A percentile compares a stretch with the other conserved stretches of the same genome.
Conservation (phyloP, 768 basidiomycete species). For the Collybiopsis luxurians region DNA sequence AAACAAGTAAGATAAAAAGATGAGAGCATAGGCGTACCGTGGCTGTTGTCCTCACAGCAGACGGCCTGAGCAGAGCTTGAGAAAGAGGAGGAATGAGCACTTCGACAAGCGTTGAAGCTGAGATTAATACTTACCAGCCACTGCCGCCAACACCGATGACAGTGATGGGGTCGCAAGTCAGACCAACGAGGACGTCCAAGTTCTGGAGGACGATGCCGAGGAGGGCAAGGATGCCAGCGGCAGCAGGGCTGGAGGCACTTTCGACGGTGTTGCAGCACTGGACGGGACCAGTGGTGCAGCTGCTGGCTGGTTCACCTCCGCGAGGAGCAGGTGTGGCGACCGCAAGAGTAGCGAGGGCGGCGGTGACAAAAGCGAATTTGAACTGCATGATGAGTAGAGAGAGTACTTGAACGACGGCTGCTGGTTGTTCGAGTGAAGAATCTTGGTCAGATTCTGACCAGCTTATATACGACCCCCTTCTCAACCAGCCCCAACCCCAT, state of each 20-base stretch:
- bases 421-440: conserved; percentile 4
- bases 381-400: conserved; percentile 6
- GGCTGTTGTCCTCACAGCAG: background rate
- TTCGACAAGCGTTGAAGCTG: too few species aligned
- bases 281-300: background rate
- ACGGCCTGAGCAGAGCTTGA: background rate
- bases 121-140: background rate
- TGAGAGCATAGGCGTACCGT: background rate
- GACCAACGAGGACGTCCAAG: background rate
- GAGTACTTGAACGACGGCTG: conserved; percentile 4
- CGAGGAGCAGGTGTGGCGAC: conserved; percentile 1
- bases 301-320: background rate
- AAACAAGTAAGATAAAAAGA: background rate
- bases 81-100: background rate
- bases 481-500: too few species aligned
- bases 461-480: conserved; percentile 2
- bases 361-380: conserved; percentile 2
- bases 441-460: background rate
- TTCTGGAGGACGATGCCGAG: conserved; percentile 4
- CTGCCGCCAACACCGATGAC: background rate
- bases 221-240: background rate
- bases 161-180: background rate
- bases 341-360: background rate
- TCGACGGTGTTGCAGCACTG: conserved; percentile 9
- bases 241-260: background rate